Evolutionary conservation across 148 eudicot species (phyloP), one percentile per base, ranked within the genome.

Genomic region (Gaultheria prostrata): DNA sequence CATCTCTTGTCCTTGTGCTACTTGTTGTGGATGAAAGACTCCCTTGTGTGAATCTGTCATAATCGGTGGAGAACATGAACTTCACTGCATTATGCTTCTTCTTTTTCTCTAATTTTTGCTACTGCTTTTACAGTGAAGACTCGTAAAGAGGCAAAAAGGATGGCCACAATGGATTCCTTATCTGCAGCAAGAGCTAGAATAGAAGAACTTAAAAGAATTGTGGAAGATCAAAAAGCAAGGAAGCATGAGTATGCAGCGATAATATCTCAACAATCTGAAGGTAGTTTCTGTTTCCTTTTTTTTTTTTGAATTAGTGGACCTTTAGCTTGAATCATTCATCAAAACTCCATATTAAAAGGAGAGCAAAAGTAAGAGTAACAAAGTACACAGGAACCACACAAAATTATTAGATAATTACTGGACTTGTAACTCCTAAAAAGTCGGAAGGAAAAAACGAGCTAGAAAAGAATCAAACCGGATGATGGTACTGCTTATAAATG

Each of bases 91-190:
- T 74, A 45, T 79, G 63, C 46, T 81, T 46, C 73, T 74, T 21
- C 14, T 72, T 65, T 84, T 77, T 12, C 24, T 7, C 7, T 30
- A 30, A 67, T 15, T 28, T 30, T 81, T 21, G 71, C 78, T 80
- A 56, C 59, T 77, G 77, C 67, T 82, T 84, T 86, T 85, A 45
- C 71, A 97, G 99, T 89, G 86, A 97, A 93, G 90, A 97, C 95
- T 24, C 88, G 95, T 20, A 94, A 93, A 87, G 99, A 97, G 88
- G 97, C 95, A 56, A 88, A 89, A 84, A 85, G 89, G 82, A 94
- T 94, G 87, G 89, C 93, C 33, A 14, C 86, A 59, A 80, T 80
- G 77, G 98, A 97, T 76, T 87, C 93, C 13, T 87, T 91, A 65
- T 89, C 94, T 80, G 90, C 85, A 50, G 83, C 90, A 83, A 92